Base-by-base conservation (phyloP, 495 filamentous ascomycete genomes). In the Xylaria scruposa region DNA sequence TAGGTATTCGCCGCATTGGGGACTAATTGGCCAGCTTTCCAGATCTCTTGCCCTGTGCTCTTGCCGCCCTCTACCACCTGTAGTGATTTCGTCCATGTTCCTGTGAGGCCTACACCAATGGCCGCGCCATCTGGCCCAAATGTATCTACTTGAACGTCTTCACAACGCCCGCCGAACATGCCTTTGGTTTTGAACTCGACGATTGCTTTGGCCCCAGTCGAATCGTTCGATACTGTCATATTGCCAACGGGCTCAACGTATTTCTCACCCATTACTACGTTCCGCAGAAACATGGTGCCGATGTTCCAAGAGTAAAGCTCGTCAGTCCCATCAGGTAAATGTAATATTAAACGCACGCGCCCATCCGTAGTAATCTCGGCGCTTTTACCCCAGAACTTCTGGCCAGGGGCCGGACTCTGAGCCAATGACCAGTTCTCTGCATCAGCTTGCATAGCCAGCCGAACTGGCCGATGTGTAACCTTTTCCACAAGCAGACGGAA, bases 301-400 rank as follows among this genome's bases (percentile, higher is more conserved):
- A 91, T 86, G 31, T 86, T 90, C 92, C 93, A 98, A 78, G 90
- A 93, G 82, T 92, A 99, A 68, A 87, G 85, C 75, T 98, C 95
- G 58, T 91, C 90, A 0, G 81, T 88, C 15, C 85, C 84, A 75
- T 94, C 92, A n/a, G 84, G 71, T 21, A 87, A 78, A 36, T 82
- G 80, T 31, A 97, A 81, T 46, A 85, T 87, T 44, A 98, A 83
- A 26, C 94, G 88, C 12, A 92, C 90, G 26, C 93, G 91, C 13
- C 96, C 96, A 54, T 97, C 95, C 0, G 94, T 98, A 59, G 90
- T 93, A 70, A 99, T 87, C 81, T 99, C 96, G 21, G 92, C 93
- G 67, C 90, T 94, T 82, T 99, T 99, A 58, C 96, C 96, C 96
- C 96, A 99, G 85, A 99, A 99, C 74, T 98, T 98, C 78, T 99